phyloP scores from a whole-genome alignment of 768 basidiomycete species.

The Boletus tylopilopsis region DNA sequence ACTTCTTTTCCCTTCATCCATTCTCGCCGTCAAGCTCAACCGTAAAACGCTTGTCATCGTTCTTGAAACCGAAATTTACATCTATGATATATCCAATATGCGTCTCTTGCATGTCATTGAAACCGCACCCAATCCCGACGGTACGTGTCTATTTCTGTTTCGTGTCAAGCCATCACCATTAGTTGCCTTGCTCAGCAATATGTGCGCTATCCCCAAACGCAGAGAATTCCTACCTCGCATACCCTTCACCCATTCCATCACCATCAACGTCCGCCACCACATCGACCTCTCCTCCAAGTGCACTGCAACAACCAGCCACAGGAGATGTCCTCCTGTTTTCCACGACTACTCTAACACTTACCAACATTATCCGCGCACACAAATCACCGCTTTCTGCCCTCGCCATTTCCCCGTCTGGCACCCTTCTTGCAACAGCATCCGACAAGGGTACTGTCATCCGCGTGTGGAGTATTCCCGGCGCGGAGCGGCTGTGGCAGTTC shows the following conservation, averaged over 20 bases:
- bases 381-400: slow-evolving; percentile 89
- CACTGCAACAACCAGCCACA: slow-evolving; percentile 41
- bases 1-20: slow-evolving; percentile 92
- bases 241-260: slow-evolving; percentile 91
- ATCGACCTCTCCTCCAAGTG: slow-evolving; percentile 36
- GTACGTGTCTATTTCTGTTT: slow-evolving; percentile 37
- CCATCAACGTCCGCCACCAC: slow-evolving; percentile 55
- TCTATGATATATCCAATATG: slow-evolving; percentile 99
- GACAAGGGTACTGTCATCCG: slow-evolving; percentile 97
- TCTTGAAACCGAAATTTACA: slow-evolving; percentile 96
- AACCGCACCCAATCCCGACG: slow-evolving; percentile 93
- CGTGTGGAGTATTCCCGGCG: slow-evolving; percentile 87
- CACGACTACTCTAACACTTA: slow-evolving; percentile 84
- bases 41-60: slow-evolving; percentile 95
- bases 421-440: slow-evolving; percentile 87
- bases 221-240: slow-evolving; percentile 91
- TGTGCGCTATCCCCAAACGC: slow-evolving; percentile 93
- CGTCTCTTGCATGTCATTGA: slow-evolving; percentile 95
- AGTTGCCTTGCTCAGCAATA: slow-evolving; percentile 57
- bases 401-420: slow-evolving; percentile 81
- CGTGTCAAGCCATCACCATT: background rate
- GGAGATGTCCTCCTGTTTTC: slow-evolving; percentile 96
- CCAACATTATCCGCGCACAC: slow-evolving; percentile 97
- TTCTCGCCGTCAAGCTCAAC: slow-evolving; percentile 97
- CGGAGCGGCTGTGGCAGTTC: slow-evolving; percentile 95